Percentiles rank a stretch among this genome's conserved stretches.
Evolutionary conservation across 2,329 filamentous ascomycete species (phyloP).

Genomic region (Cercospora canescens): DNA sequence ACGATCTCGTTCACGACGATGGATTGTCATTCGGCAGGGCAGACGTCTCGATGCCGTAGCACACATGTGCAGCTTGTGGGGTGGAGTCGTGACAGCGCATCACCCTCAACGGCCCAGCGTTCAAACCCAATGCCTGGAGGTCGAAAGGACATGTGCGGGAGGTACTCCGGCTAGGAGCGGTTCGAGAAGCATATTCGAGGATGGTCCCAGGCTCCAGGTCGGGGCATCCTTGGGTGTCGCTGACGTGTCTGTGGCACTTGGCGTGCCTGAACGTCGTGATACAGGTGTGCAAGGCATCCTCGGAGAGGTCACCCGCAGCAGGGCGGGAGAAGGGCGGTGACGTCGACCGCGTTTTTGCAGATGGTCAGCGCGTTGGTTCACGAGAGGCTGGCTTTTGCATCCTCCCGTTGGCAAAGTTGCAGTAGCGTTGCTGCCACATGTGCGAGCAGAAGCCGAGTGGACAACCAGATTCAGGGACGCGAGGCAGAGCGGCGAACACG

Average conservation of each 20-base stretch:
- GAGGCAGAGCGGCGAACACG: neutral
- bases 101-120: neutral
- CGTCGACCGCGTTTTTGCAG: neutral
- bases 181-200: slow-evolving; percentile 7
- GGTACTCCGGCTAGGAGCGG: neutral
- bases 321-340: neutral
- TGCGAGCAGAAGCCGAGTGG: neutral
- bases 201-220: neutral
- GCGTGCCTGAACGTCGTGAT: slow-evolving; percentile 1
- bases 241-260: slow-evolving; percentile 9
- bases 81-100: slow-evolving; percentile 6
- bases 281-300: neutral
- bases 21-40: neutral
- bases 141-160: neutral
- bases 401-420: neutral
- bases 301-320: neutral
- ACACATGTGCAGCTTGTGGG: neutral
- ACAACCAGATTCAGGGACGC: slow-evolving; percentile 14
- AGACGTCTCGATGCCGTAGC: neutral
- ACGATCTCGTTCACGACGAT: neutral
- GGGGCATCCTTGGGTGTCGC: neutral
- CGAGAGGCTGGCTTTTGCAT: neutral
- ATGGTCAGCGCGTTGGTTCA: neutral
- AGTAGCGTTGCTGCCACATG: slow-evolving; percentile 1
- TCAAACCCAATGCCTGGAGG: neutral